Conservation (phyloP, 2,329 filamentous ascomycete genomes). For the Paraphoma sp. region DNA sequence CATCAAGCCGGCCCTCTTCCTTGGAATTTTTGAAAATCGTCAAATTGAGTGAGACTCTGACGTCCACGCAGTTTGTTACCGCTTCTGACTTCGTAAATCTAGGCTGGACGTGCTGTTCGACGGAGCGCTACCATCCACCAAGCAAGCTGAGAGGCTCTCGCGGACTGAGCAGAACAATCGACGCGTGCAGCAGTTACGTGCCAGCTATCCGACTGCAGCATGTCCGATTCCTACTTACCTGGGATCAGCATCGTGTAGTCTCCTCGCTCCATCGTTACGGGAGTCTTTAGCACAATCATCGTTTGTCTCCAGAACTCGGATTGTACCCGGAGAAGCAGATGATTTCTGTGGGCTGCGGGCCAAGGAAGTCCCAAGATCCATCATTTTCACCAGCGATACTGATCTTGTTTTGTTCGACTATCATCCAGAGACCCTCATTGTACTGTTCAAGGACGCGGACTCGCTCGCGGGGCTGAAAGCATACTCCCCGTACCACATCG, state of each 20-base stretch:
- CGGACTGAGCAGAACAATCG: slow-evolving; percentile 66
- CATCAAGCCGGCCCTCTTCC: no score
- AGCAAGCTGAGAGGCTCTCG: slow-evolving; percentile 66
- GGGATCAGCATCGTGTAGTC: slow-evolving; percentile 61
- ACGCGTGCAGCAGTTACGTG: slow-evolving; percentile 61
- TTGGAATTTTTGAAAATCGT: no score
- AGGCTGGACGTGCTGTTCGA: slow-evolving; percentile 80
- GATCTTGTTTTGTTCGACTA: slow-evolving; percentile 81
- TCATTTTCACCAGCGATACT: slow-evolving; percentile 83
- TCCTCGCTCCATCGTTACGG: slow-evolving; percentile 78
- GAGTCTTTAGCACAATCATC: slow-evolving; percentile 66
- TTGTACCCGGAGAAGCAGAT: slow-evolving; percentile 88
- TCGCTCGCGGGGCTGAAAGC: slow-evolving; percentile 38
- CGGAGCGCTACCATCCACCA: slow-evolving; percentile 74
- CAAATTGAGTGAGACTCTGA: background rate
- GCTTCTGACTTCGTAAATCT: slow-evolving; percentile 14
- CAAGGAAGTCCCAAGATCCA: slow-evolving; percentile 61
- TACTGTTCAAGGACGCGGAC: slow-evolving; percentile 72
- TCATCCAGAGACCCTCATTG: slow-evolving; percentile 65
- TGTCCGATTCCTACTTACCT: slow-evolving; percentile 39
- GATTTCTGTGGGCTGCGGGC: slow-evolving; percentile 75
- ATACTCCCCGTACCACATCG: slow-evolving; percentile 54
- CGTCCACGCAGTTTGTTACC: slow-evolving; percentile 5
- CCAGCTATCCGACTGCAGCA: slow-evolving; percentile 28
- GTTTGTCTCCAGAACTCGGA: slow-evolving; percentile 53